A percentile compares a stretch with the other conserved stretches of the same genome.
These are phyloP conservation scores for Hygrocybe punicea DNA, from an alignment of 768 basidiomycete genomes.

Conservation along the genomic window DNA sequence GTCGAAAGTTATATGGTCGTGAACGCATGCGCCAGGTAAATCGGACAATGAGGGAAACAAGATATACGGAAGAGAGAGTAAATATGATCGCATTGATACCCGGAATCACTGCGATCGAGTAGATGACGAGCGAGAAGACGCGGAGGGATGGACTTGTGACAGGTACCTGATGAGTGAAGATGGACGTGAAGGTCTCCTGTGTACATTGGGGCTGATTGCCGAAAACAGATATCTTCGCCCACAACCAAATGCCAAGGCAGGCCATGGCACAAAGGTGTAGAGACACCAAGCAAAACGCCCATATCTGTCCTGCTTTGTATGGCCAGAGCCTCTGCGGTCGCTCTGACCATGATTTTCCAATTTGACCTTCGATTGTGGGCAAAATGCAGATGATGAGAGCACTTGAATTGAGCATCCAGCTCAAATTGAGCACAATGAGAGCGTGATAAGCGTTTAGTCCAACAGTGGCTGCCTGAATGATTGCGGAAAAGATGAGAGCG, in stretches of 20 bases:
- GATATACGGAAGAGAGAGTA: not conserved
- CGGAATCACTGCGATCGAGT: not conserved
- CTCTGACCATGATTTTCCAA: not conserved
- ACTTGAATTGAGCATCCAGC: conserved; percentile 17
- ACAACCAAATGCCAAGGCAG: conserved; percentile 12
- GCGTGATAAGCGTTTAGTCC: conserved; percentile 12
- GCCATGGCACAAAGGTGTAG: conserved; percentile 12
- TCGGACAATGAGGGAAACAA: not conserved
- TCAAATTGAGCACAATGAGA: conserved; percentile 16
- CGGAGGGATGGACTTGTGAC: not conserved
- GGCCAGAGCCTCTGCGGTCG: not conserved
- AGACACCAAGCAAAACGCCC: conserved; percentile 3
- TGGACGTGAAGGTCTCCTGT: not conserved
- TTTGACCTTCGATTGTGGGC: conserved; percentile 1
- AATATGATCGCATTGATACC: not conserved
- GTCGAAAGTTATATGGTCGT: not conserved
- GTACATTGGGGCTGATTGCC: conserved; percentile 1
- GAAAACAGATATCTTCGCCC: conserved; percentile 3
- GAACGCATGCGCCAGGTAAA: not conserved
- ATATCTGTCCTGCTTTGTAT: not conserved
- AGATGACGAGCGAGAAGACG: not conserved
- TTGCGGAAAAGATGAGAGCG: conserved; percentile 14
- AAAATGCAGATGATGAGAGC: conserved; percentile 9
- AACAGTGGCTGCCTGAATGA: conserved; percentile 10
- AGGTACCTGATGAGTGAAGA: not conserved